Base-by-base conservation (phyloP, 495 filamentous ascomycete species). In the Penicillium bovifimosum region DNA sequence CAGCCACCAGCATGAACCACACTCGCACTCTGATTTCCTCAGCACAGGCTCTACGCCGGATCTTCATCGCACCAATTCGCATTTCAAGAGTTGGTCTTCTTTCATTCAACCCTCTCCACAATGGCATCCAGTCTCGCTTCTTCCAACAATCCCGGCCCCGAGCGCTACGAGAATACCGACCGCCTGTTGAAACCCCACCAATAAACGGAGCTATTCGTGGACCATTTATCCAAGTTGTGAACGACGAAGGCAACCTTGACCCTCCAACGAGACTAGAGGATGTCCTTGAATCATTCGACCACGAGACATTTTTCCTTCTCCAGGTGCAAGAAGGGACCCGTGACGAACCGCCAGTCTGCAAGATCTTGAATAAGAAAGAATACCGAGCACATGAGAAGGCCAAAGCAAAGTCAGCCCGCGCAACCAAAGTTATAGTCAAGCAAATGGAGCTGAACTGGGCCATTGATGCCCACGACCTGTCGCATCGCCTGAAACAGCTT, bases 381-480 rank as follows among this genome's bases (percentile, higher is more conserved):
- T 42, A 72, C 24, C 65, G 64, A 16, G 67, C 74, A 35, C 60
- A 67, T 9, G 73, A 77, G 53, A 62, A 69, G 24, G 69, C 64
- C n/a, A 70, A 65, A 50, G 67, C 64, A 14, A 76, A 76, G 41
- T 62, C 65, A 6, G 64, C 67, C 0, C 70, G 71, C 34, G 56
- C 58, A 9, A n/a, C 54, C 11, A 72, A 67, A 41, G 46, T 33
- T 9, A 40, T 59, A 10, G 54, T 64, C 6, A 95, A 96, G 73
- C 82, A 86, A 62, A 62, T 96, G 13, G 90, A 95, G 71, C 20
- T 96, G 54, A 89, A 89, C 67, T 96, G 90, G 90, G 82, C 85
- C 24, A 90, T 92, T 55, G 82, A 81, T 47, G 55, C 63, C 9
- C 74, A 87, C 65, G 87, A 91, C 67, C 68, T 90, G 20, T 57